Evolutionary conservation across 306 rosid genomes (phyloP).

Genomic region (Vicia villosa): DNA sequence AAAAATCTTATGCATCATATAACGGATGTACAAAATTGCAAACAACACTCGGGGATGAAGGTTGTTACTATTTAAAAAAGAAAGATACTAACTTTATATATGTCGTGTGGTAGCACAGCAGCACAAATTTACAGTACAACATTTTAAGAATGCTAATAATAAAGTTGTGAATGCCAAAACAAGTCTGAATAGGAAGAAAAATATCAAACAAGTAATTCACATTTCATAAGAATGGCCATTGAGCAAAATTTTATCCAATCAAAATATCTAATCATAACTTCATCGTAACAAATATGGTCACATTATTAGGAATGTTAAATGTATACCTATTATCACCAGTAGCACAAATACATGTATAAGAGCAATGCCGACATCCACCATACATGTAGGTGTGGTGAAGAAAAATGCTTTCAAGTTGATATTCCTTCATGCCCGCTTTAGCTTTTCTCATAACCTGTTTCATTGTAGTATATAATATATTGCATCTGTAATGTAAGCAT

Average conservation of each 20-base stretch:
- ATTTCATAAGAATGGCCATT: slow-evolving; percentile 6
- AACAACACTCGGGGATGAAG: slow-evolving; percentile 23
- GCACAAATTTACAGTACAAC: neutral
- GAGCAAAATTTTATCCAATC: neutral
- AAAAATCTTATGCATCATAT: slow-evolving; percentile 11
- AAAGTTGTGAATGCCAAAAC: slow-evolving; percentile 8
- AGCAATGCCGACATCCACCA: slow-evolving; percentile 97
- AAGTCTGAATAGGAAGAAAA: slow-evolving; percentile 24
- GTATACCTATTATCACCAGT: slow-evolving; percentile 81
- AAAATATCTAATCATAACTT: neutral
- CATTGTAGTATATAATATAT: slow-evolving; percentile 16
- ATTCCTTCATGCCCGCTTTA: slow-evolving; percentile 86
- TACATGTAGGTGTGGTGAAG: slow-evolving; percentile 97
- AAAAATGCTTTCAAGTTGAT: slow-evolving; percentile 89
- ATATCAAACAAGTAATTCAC: slow-evolving; percentile 12
- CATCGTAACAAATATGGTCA: slow-evolving; percentile 6
- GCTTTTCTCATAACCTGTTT: slow-evolving; percentile 79
- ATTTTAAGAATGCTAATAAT: slow-evolving; percentile 16
- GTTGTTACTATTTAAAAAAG: slow-evolving; percentile 1
- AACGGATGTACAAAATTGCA: neutral
- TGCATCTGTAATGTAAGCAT: slow-evolving; percentile 16
- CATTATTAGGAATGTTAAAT: neutral
- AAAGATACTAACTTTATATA: neutral
- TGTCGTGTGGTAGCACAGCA: neutral
- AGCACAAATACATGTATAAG: slow-evolving; percentile 95